Base-by-base conservation (phyloP, 176 grass and related monocot species). In the Ananas comosus region DNA sequence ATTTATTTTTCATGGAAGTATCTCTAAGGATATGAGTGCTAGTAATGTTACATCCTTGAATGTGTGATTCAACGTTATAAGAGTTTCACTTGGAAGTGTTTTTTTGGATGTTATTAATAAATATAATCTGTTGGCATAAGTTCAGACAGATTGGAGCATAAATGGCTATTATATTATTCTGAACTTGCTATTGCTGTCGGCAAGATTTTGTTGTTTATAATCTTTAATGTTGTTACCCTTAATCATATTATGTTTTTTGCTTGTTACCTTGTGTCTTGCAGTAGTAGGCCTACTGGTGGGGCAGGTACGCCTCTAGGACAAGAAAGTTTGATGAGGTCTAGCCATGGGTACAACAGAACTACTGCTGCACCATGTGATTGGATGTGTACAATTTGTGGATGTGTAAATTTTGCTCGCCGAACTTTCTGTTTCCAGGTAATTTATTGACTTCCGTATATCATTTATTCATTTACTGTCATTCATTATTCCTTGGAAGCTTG, bases 321-420 rank as follows among this genome's bases (percentile, higher is more conserved):
- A 68, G 88, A 99, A 70, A 80, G 67, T 69, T 58, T 81, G 71
- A 68, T 69, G 64, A 86, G 75, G 75, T 72, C 81, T 68, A 64
- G 69, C 2, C 83, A 86, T 88, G 86, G 93, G 70, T 77, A 80
- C 33, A 51, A 66, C 27, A 91, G 78, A 80, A 82, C 49, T 71
- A 51, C 74, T 73, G 78, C 80, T 56, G 67, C 85, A 53, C 90
- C 85, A 64, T 90, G 86, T 88, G 95, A 99, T 69, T 99, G 95
- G 95, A 88, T 93, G 70, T 99, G 95, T 78, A 81, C 70, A 21
- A 86, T 99, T 19, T 99, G 95, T 82, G 90, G 85, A 29, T 99
- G 87, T 84, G 83, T 99, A 81, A 99, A 99, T 85, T 99, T 99
- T 86, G 90, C 95, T 10, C 95, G 95, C 12, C 81, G 95, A 72